phyloP scores from a whole-genome alignment of 169 alveolate species.

The Eimeria necatrix region DNA sequence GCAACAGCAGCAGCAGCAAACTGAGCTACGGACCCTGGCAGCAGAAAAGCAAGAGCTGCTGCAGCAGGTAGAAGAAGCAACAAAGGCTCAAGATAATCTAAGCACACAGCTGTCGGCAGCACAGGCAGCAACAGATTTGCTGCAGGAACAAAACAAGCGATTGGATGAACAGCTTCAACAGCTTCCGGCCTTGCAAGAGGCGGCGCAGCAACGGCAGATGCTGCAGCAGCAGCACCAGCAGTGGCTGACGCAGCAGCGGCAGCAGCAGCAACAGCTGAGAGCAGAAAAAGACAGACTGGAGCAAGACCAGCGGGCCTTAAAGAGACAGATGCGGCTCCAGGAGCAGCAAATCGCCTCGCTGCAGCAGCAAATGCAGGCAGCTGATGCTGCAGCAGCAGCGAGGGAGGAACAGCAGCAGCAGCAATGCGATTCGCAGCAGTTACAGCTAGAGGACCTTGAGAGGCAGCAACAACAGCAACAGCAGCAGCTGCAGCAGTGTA shows the following conservation, averaged over 20 bases:
- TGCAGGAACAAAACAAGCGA: slow-evolving; percentile 68
- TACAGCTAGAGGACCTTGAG: slow-evolving; percentile 34
- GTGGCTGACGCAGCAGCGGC: slow-evolving; percentile 48
- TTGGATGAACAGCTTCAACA: slow-evolving; percentile 72
- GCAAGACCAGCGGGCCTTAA: neutral
- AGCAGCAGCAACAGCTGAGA: slow-evolving; percentile 69
- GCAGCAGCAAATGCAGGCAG: slow-evolving; percentile 75
- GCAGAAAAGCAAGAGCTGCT: slow-evolving; percentile 55
- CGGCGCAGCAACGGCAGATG: slow-evolving; percentile 73
- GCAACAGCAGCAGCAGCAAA: slow-evolving; percentile 76
- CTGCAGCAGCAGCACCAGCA: slow-evolving; percentile 78
- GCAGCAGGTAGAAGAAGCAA: slow-evolving; percentile 58
- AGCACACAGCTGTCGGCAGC: slow-evolving; percentile 61
- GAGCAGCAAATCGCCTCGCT: slow-evolving; percentile 68
- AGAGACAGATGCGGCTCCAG: slow-evolving; percentile 55
- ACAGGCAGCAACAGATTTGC: slow-evolving; percentile 59
- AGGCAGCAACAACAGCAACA: slow-evolving; percentile 74
- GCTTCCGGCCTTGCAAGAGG: slow-evolving; percentile 57
- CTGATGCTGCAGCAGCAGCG: slow-evolving; percentile 66
- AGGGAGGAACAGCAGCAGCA: slow-evolving; percentile 75
- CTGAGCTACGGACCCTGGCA: slow-evolving; percentile 5
- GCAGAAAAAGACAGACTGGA: slow-evolving; percentile 35
- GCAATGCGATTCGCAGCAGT: slow-evolving; percentile 21
- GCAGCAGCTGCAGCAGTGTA: slow-evolving; percentile 35
- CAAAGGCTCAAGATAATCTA: slow-evolving; percentile 9